Conservation (phyloP, 2,329 filamentous ascomycete species). For the Fonsecaea multimorphosa region DNA sequence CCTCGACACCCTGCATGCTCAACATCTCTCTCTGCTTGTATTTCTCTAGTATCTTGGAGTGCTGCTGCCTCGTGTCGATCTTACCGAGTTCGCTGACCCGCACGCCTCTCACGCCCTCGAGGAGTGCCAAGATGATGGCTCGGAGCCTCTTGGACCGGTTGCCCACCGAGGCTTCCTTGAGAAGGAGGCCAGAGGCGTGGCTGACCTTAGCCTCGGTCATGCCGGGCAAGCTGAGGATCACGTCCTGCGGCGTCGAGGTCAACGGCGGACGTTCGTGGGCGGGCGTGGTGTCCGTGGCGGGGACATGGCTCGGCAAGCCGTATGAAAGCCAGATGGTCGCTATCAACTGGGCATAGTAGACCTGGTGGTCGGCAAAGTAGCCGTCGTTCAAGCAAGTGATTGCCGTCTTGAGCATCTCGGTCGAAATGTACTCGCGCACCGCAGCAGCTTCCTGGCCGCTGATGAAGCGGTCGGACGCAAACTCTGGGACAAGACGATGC, state of each 20-base stretch:
- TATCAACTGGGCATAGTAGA: constrained; percentile 86
- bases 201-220: constrained; percentile 73
- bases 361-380: constrained; percentile 96
- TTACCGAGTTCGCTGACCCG: constrained; percentile 94
- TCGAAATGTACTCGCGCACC: constrained; percentile 87
- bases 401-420: constrained; percentile 85
- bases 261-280: constrained; percentile 48
- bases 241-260: constrained; percentile 72
- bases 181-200: constrained; percentile 65
- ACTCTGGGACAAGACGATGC: constrained; percentile 81
- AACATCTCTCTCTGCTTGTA: constrained; percentile 39
- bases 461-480: constrained; percentile 49
- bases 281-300: constrained; percentile 31
- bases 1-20: constrained; percentile 36
- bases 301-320: constrained; percentile 47
- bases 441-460: constrained; percentile 62
- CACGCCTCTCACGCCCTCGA: constrained; percentile 86
- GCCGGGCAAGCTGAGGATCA: constrained; percentile 81
- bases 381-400: constrained; percentile 91
- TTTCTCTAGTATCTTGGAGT: constrained; percentile 38
- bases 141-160: constrained; percentile 75
- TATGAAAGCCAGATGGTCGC: constrained; percentile 83
- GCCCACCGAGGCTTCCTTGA: constrained; percentile 56
- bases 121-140: constrained; percentile 78
- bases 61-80: constrained; percentile 55